A percentile compares a stretch with the other conserved stretches of the same genome.
Conservation (phyloP, 108 stramenopile genomes). For the Hondaea fermentalgiana region DNA sequence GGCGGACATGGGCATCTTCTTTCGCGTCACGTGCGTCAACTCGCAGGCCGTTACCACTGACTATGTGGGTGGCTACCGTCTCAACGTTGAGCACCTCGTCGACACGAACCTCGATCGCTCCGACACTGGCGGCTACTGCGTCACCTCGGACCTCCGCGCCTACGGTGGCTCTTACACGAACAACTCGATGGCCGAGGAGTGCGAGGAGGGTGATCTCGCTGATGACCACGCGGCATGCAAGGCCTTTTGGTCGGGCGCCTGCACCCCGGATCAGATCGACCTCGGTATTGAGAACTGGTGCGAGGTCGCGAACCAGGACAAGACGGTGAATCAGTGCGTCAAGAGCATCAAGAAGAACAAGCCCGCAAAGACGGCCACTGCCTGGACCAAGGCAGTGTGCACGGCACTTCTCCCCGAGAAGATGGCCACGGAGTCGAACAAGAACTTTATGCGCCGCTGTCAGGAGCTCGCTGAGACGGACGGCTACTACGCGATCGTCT, state of each 20-base stretch:
- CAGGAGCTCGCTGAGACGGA: neutral
- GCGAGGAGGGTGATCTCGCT: neutral
- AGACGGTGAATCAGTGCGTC: neutral
- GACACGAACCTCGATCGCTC: neutral
- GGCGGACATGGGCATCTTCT: neutral
- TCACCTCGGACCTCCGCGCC: neutral
- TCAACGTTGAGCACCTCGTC: neutral
- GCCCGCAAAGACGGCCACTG: neutral
- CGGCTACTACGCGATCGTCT: neutral
- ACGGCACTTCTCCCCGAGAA: neutral
- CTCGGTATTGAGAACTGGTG: neutral
- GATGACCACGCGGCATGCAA: neutral
- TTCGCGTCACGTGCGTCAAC: neutral
- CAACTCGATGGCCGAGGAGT: neutral
- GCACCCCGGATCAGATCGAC: slow-evolving; percentile 3
- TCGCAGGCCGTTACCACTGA: neutral
- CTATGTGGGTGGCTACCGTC: neutral
- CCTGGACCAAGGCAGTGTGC: neutral
- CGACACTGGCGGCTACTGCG: neutral
- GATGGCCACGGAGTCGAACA: neutral
- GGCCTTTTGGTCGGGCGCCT: neutral
- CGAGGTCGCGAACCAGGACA: neutral
- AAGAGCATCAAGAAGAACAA: neutral
- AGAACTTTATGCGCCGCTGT: neutral
- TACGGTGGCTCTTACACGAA: neutral